These are phyloP conservation scores for Aspergillus sp. DNA, from an alignment of 2,329 filamentous ascomycete species.

Conservation along the genomic window DNA sequence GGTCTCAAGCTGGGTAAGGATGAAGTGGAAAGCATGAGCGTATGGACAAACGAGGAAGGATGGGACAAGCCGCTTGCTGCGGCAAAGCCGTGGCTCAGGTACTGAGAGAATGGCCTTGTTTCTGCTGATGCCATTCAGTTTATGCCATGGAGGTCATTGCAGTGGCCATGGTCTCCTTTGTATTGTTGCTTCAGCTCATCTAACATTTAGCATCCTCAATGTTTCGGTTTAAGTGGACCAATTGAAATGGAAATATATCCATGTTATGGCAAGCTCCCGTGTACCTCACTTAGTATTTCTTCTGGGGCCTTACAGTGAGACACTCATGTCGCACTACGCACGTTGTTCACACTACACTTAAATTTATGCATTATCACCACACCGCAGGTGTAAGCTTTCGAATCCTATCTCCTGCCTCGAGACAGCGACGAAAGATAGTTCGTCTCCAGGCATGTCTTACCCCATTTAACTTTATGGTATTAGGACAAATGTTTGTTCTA, in stretches of 20 bases:
- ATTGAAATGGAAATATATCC: background rate
- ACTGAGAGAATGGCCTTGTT: conserved; percentile 17
- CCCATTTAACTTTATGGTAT: too few species aligned
- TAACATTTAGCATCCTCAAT: background rate
- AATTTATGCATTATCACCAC: too few species aligned
- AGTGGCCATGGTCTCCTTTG: background rate
- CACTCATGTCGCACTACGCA: background rate
- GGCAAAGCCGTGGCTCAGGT: conserved; percentile 38
- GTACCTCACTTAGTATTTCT: background rate
- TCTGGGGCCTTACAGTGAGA: background rate
- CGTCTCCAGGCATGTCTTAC: too few species aligned
- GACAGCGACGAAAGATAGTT: too few species aligned
- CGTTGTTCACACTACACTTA: too few species aligned
- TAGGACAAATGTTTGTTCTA: too few species aligned
- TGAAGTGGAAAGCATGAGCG: conserved; percentile 38
- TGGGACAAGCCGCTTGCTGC: conserved; percentile 37
- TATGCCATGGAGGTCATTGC: background rate
- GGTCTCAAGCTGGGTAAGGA: conserved; percentile 37
- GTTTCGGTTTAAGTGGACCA: background rate
- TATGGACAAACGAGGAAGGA: conserved; percentile 38
- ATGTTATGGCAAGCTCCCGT: background rate
- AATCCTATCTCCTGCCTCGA: too few species aligned
- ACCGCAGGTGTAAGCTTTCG: too few species aligned
- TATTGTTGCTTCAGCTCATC: background rate
- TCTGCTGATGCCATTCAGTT: background rate